Evolutionary conservation across 179 eudicot species (phyloP).

Genomic region (Spergularia azorica): DNA sequence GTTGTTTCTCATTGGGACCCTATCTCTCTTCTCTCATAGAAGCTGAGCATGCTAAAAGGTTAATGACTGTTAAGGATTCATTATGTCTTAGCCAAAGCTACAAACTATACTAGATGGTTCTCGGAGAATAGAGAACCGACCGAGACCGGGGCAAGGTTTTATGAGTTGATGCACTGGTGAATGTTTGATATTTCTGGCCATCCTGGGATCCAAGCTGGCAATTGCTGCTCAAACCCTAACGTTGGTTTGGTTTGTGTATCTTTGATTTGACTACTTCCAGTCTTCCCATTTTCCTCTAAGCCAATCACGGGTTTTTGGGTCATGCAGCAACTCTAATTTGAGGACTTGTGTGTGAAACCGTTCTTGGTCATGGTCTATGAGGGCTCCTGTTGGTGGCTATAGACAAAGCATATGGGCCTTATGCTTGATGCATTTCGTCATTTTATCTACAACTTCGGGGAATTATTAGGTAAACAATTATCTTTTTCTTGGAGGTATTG

Average conservation of each 20-base stretch:
- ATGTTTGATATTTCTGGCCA: neutral
- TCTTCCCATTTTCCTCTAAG: neutral
- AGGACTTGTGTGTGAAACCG: no score
- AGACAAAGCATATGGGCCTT: no score
- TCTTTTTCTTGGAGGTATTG: no score
- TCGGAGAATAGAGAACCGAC: no score
- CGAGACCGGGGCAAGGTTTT: no score
- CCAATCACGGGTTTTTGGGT: no score
- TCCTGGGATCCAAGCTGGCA: neutral
- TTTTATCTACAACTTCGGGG: no score
- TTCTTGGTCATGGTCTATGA: no score
- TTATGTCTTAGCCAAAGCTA: neutral
- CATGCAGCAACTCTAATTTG: no score
- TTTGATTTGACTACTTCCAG: neutral
- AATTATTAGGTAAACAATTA: no score
- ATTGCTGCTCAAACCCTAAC: neutral
- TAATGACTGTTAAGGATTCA: neutral
- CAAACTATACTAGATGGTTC: neutral
- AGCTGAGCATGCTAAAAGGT: neutral
- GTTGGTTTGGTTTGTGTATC: slow-evolving; percentile 3
- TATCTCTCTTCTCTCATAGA: neutral
- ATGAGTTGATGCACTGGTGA: neutral
- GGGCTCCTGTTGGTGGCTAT: no score
- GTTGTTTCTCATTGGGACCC: neutral
- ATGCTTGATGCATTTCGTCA: no score